A percentile compares a stretch with the other conserved stretches of the same genome.
Evolutionary conservation across 495 filamentous ascomycete genomes (phyloP).

Genomic region (Penicillium manginii): DNA sequence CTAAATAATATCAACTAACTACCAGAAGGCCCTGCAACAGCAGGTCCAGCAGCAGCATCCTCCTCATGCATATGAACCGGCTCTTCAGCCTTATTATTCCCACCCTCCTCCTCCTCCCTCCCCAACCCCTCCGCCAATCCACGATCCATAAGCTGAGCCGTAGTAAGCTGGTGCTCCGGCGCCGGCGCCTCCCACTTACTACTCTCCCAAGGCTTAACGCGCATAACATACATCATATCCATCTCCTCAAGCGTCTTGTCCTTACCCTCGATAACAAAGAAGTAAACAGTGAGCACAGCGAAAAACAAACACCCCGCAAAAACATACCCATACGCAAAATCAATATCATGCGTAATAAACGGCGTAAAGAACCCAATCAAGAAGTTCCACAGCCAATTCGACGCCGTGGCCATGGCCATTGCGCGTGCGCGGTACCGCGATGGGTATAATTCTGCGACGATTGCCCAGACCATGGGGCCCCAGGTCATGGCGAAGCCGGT

Average conservation of each 20-base stretch:
- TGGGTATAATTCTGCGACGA: conserved; percentile 82
- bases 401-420: conserved; percentile 78
- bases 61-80: conserved; percentile 32
- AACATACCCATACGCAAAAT: conserved; percentile 76
- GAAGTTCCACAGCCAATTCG: conserved; percentile 91
- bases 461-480: conserved; percentile 83
- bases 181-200: conserved; percentile 35
- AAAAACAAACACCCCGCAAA: conserved; percentile 71
- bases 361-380: conserved; percentile 80
- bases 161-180: conserved; percentile 37
- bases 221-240: conserved; percentile 79
- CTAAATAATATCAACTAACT: conserved; percentile 8
- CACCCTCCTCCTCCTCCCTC: conserved; percentile 19
- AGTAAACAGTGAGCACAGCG: conserved; percentile 69
- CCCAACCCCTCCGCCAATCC: conserved; percentile 24
- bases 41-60: conserved; percentile 12
- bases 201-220: conserved; percentile 66
- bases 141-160: conserved; percentile 36
- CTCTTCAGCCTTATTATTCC: conserved; percentile 16
- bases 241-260: conserved; percentile 72
- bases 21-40: conserved; percentile 25
- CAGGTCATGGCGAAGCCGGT: conserved; percentile 65
- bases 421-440: conserved; percentile 69
- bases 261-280: conserved; percentile 71
- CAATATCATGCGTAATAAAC: conserved; percentile 68